Evolutionary conservation across 225 moss, liverwort and hornwort genomes (phyloP).

Genomic region (Marchantia polymorpha): DNA sequence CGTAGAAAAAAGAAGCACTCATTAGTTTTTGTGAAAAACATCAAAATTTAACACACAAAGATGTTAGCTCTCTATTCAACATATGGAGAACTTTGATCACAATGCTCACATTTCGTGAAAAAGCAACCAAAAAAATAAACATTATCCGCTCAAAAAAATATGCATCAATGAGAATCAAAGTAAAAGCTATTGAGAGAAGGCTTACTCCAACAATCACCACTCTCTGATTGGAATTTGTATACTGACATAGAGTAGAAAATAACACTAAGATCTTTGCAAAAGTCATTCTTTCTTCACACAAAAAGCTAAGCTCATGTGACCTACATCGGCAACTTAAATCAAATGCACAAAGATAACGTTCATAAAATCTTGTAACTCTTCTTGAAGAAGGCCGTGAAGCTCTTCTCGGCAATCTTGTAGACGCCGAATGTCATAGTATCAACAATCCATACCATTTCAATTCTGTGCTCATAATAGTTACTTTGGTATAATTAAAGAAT

Average conservation of each 20-base stretch:
- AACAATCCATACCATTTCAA: slow-evolving; percentile 98
- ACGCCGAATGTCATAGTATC: slow-evolving; percentile 84
- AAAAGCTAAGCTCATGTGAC: background rate
- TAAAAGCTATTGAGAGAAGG: too few relatives aligned
- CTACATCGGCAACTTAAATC: too few relatives aligned
- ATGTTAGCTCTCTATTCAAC: background rate
- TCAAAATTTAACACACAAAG: background rate
- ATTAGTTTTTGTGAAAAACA: slow-evolving; percentile 58
- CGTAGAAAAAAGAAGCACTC: slow-evolving; percentile 81
- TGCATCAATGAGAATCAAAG: too few relatives aligned
- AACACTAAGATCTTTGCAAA: too few relatives aligned
- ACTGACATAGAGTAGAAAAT: too few relatives aligned
- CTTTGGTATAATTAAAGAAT: slow-evolving; percentile 90
- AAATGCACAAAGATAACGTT: background rate
- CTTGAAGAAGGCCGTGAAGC: slow-evolving; percentile 84
- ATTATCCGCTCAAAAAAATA: too few relatives aligned
- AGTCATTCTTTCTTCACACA: background rate
- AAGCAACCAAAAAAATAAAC: too few relatives aligned
- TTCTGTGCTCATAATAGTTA: slow-evolving; percentile 97
- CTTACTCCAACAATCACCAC: too few relatives aligned
- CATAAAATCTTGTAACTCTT: slow-evolving; percentile 55
- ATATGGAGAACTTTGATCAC: background rate
- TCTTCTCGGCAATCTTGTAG: slow-evolving; percentile 87
- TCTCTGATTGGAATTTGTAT: too few relatives aligned
- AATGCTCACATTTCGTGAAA: background rate